phyloP scores from a whole-genome alignment of 495 filamentous ascomycete species.

The Hypoxylon perforatum region DNA sequence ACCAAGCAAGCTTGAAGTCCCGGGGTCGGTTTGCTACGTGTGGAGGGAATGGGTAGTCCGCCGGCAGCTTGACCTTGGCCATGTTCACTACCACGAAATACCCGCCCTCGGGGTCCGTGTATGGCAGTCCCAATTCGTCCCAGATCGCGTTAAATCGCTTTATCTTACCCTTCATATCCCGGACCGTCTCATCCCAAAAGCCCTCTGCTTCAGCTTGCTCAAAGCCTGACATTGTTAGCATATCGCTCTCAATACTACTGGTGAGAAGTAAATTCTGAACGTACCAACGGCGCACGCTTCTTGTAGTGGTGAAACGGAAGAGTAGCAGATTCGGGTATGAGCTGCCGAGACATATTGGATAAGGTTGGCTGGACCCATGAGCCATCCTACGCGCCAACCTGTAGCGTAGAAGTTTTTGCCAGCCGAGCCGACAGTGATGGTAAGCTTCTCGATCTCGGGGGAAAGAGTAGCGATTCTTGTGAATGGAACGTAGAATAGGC shows the following conservation, averaged over 20 bases:
- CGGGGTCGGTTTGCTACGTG: slow-evolving; percentile 86
- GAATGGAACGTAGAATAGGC: slow-evolving; percentile 93
- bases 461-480: slow-evolving; percentile 90
- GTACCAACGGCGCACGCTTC: slow-evolving; percentile 90
- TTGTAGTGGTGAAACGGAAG: slow-evolving; percentile 90
- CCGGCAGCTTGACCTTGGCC: slow-evolving; percentile 81
- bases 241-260: neutral
- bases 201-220: slow-evolving; percentile 84
- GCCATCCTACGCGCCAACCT: slow-evolving; percentile 92
- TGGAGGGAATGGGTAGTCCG: slow-evolving; percentile 84
- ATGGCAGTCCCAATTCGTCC: slow-evolving; percentile 88
- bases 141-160: slow-evolving; percentile 85
- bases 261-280: neutral
- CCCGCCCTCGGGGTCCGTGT: slow-evolving; percentile 92
- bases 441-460: slow-evolving; percentile 84
- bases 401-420: slow-evolving; percentile 99
- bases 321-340: slow-evolving; percentile 97
- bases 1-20: slow-evolving; percentile 96
- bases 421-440: slow-evolving; percentile 91
- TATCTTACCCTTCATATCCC: slow-evolving; percentile 93
- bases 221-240: slow-evolving; percentile 63
- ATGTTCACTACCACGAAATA: slow-evolving; percentile 98
- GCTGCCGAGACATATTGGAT: slow-evolving; percentile 93
- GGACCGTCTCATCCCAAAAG: slow-evolving; percentile 89
- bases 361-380: slow-evolving; percentile 87